Evolutionary conservation across 495 filamentous ascomycete genomes (phyloP).

Genomic region (Jackrogersella minutella): DNA sequence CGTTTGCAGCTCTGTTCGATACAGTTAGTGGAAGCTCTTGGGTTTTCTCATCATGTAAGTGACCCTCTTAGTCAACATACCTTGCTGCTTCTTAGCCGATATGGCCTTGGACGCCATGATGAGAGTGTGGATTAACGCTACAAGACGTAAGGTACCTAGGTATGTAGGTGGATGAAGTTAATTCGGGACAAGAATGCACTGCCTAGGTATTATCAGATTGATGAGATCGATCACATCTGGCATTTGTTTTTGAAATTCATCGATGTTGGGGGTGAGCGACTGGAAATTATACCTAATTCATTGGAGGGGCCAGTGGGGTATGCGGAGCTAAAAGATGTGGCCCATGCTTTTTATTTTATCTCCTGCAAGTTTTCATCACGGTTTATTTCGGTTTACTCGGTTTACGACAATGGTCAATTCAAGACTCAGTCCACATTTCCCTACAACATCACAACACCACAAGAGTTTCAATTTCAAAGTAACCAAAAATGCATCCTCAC

Average conservation of each 20-base stretch:
- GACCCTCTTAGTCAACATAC: constrained; percentile 55
- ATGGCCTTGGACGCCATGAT: constrained; percentile 54
- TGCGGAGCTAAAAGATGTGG: constrained; percentile 39
- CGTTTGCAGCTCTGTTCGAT: constrained; percentile 75
- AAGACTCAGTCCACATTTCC: not conserved
- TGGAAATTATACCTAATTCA: constrained; percentile 26
- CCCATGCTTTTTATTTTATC: constrained; percentile 43
- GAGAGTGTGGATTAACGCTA: not conserved
- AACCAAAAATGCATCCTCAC: constrained; percentile 88
- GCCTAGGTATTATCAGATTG: too few species aligned
- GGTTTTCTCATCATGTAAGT: constrained; percentile 15
- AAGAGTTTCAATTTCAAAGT: not conserved
- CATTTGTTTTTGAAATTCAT: constrained; percentile 21
- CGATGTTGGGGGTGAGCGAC: constrained; percentile 28
- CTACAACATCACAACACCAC: not conserved
- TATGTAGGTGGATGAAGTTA: constrained; percentile 2
- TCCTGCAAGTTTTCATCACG: constrained; percentile 5
- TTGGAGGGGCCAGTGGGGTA: constrained; percentile 34
- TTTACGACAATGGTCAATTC: constrained; percentile 7
- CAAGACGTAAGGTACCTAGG: not conserved
- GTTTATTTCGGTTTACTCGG: constrained; percentile 18
- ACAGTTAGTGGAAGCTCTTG: constrained; percentile 26
- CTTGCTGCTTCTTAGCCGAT: constrained; percentile 81
- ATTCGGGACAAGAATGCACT: too few species aligned
- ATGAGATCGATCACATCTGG: constrained; percentile 19